Base-by-base conservation (phyloP, 805 yeast species). In the Teunomyces tritomae region DNA sequence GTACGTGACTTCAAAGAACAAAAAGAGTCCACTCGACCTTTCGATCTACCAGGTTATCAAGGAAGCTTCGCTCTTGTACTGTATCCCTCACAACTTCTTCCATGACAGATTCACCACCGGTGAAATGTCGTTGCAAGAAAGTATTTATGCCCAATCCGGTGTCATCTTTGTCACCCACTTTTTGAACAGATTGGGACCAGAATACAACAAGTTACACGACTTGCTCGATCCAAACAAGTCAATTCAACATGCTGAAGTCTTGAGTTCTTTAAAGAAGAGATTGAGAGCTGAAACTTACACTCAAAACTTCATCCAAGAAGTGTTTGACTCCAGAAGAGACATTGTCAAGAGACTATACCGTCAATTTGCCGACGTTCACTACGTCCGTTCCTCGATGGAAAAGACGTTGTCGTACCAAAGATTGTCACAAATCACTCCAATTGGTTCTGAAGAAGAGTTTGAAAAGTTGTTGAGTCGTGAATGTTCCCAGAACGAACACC, bases 261-360 rank as follows among this genome's bases (percentile, higher is more conserved):
- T 92, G 61, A 80, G 76, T 52, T 82, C 85, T 50, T 81, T 92
- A 68, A 92, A 89, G 73, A 88, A 88, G 64, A 83, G 97, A 65
- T 79, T 94, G 61, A 84, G 96, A 64, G 84, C 90, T 41, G 98
- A 94, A 68, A 91, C 98, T 14, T 92, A 85, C 67, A 89, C 97
- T 32, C 90, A 87, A 62, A 83, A 83, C 51, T 89, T 80, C 66
- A 90, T 92, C 57, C 78, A 79, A 57, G 91, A 87, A 54, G 84
- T 89, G 33, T 84, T 92, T 62, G 78, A 81, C 56, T 67, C 82
- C 51, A 82, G 90, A 65, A 74, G 80, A 50, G 85, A 80, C 32
- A 79, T 92, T 53, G 82, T 92, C 47, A 82, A 88, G 48, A 89
- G 87, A 66, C 74, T 94, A 55, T 92, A 89, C 72, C 85, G 95